Percentiles rank a stretch among this genome's conserved stretches.
phyloP scores from a whole-genome alignment of 192 early-diverging fungal species.

The Geranomyces michiganensis region DNA sequence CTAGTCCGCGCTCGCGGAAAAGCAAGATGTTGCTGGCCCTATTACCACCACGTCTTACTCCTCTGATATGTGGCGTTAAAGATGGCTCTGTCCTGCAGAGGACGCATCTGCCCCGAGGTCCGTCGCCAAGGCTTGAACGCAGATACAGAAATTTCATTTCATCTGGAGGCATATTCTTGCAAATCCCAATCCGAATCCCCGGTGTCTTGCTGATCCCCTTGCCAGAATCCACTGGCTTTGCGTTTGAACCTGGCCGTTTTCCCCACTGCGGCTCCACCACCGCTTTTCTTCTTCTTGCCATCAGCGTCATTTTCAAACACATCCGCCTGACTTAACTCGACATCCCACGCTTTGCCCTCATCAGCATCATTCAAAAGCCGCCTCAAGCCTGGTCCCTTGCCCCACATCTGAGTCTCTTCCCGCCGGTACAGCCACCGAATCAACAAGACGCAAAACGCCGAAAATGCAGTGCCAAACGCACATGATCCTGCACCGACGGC shows the following conservation, averaged over 20 bases:
- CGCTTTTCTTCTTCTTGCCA: slow-evolving; percentile 18
- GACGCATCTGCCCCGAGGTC: too few species aligned
- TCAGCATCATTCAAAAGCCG: slow-evolving; percentile 47
- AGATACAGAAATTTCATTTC: too few species aligned
- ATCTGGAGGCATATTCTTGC: slow-evolving; percentile 25
- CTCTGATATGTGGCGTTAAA: too few species aligned
- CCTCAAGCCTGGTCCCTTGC: slow-evolving; percentile 34
- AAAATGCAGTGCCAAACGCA: slow-evolving; percentile 15
- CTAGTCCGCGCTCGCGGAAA: too few species aligned
- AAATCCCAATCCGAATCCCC: slow-evolving; percentile 28
- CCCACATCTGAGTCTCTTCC: slow-evolving; percentile 41
- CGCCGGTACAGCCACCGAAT: slow-evolving; percentile 29
- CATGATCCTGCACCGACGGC: slow-evolving; percentile 20
- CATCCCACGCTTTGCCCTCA: slow-evolving; percentile 45
- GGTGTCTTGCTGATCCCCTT: not conserved
- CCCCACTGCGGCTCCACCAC: not conserved
- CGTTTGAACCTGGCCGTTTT: not conserved
- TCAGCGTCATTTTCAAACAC: slow-evolving; percentile 15
- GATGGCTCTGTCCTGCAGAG: too few species aligned
- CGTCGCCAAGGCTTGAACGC: too few species aligned
- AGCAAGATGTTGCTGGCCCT: too few species aligned
- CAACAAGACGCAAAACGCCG: slow-evolving; percentile 22
- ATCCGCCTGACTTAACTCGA: slow-evolving; percentile 37
- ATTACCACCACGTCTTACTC: too few species aligned
- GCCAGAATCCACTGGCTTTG: slow-evolving; percentile 1